Percentiles rank a stretch among this genome's conserved stretches.
phyloP scores from a whole-genome alignment of 495 filamentous ascomycete species.

The Beverwykella pulmonaria region DNA sequence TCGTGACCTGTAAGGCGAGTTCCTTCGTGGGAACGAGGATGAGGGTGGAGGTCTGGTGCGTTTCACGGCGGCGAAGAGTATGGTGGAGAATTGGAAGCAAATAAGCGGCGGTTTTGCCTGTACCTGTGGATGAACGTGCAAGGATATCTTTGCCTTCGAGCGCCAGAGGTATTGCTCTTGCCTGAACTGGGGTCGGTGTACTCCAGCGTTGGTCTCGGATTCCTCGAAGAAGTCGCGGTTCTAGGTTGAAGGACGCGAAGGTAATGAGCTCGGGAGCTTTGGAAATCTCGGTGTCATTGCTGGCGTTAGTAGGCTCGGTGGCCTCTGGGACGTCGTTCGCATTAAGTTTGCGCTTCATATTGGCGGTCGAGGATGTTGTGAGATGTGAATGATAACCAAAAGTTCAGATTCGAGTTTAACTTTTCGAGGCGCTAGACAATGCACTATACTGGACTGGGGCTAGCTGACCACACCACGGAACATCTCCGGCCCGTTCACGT shows the following conservation, averaged over 20 bases:
- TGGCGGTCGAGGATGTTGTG: neutral
- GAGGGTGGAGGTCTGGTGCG: conserved; percentile 61
- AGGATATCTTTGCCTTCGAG: conserved; percentile 90
- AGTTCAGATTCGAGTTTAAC: neutral
- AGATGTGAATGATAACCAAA: neutral
- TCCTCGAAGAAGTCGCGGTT: conserved; percentile 82
- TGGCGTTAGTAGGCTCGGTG: neutral
- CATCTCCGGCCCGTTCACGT: too few relatives aligned
- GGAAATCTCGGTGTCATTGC: neutral
- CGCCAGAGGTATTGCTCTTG: conserved; percentile 83
- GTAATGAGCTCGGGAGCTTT: conserved; percentile 13
- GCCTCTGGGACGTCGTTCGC: conserved; percentile 59
- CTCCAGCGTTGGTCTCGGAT: conserved; percentile 81
- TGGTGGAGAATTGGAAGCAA: conserved; percentile 83
- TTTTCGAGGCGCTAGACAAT: conserved; percentile 1
- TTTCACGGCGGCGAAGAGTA: conserved; percentile 71
- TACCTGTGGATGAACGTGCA: conserved; percentile 49
- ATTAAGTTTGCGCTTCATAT: conserved; percentile 69
- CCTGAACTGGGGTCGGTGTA: conserved; percentile 82
- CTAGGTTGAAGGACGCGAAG: conserved; percentile 61
- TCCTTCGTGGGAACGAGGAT: conserved; percentile 94
- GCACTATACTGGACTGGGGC: neutral
- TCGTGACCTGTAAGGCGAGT: conserved; percentile 85
- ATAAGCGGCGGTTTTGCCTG: conserved; percentile 91
- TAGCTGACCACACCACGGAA: neutral